Evolutionary conservation across 129 eudicot genomes (phyloP).

Genomic region (Erigeron canadensis): DNA sequence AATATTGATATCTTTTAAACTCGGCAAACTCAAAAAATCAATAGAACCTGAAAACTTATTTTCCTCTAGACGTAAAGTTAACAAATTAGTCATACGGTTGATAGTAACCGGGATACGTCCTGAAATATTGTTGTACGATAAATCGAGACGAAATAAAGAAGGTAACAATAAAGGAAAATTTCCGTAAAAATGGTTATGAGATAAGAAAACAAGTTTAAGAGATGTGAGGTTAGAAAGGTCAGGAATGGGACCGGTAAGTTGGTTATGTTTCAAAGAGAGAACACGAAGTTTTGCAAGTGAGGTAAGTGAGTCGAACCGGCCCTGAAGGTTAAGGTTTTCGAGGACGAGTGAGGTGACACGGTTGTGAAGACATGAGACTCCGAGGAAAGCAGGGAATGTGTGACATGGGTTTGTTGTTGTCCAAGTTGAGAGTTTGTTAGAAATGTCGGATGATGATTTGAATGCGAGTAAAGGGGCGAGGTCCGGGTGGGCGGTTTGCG

Average conservation of each 20-base stretch:
- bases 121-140: slow-evolving; percentile 56
- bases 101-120: slow-evolving; percentile 45
- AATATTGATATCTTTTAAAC: slow-evolving; percentile 58
- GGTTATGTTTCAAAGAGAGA: slow-evolving; percentile 57
- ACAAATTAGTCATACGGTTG: slow-evolving; percentile 48
- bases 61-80: slow-evolving; percentile 59
- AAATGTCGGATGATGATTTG: slow-evolving; percentile 49
- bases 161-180: slow-evolving; percentile 42
- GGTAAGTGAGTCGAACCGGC: slow-evolving; percentile 40
- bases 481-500: slow-evolving; percentile 45
- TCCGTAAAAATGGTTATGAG: slow-evolving; percentile 59
- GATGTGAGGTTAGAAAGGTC: slow-evolving; percentile 54
- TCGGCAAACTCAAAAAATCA: slow-evolving; percentile 30
- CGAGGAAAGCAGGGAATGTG: slow-evolving; percentile 47
- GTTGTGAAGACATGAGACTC: slow-evolving; percentile 61
- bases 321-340: slow-evolving; percentile 48
- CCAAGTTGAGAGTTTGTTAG: slow-evolving; percentile 59
- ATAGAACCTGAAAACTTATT: slow-evolving; percentile 54
- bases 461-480: slow-evolving; percentile 50
- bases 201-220: slow-evolving; percentile 51
- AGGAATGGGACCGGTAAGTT: slow-evolving; percentile 60
- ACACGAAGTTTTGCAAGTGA: slow-evolving; percentile 59
- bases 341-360: slow-evolving; percentile 72
- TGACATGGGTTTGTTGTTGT: slow-evolving; percentile 48
- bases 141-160: slow-evolving; percentile 55